Evolutionary conservation across 257 asterid species (phyloP), one percentile per base, ranked within the genome.

Genomic region (Marsdenia floribunda): DNA sequence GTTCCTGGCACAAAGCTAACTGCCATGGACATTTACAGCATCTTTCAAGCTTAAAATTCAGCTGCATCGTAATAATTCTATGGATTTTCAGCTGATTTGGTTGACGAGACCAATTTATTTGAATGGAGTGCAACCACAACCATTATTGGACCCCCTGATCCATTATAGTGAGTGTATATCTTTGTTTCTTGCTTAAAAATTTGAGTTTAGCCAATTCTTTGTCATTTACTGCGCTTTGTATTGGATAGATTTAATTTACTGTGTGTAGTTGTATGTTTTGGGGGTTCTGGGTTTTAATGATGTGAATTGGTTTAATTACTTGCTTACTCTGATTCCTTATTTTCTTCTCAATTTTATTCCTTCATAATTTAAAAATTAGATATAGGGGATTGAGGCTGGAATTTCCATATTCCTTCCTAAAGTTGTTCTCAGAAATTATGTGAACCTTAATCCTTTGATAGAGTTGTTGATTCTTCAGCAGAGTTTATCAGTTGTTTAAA

Each of bases 101-200:
- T 89, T 72, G 97, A 94, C 61, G 98, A 94, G 75, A 82, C 49
- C 71, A 92, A 94, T 85, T 80, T 94, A 44, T 94, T 90, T 74
- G 99, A 94, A 87, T 94, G 99, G 99, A 92, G 93, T 77, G 99
- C 92, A 14, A 92, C n/a, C n/a, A n/a, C n/a, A n/a, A n/a, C 99
- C 29, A 80, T 94, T 50, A 94, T 94, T 81, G 99, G 99, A 59
- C 99, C 99, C 21, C 99, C 97, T 11, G 99, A 92, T 70, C 92
- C 99, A 60, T 74, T 94, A 44, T 94, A 92, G 99, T 95, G 78
- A 89, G 99, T 79, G 16, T 26, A 46, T 52, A 16, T 33, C 24
- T 74, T 64, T n/a, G n/a, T n/a, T 69, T 49, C 21, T 35, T 46
- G 70, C 40, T 40, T 26, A 16, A 60, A 24, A 61, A 68, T 67